Conservation (phyloP, 208 protist species). For the Tritrichomonas musculus region DNA sequence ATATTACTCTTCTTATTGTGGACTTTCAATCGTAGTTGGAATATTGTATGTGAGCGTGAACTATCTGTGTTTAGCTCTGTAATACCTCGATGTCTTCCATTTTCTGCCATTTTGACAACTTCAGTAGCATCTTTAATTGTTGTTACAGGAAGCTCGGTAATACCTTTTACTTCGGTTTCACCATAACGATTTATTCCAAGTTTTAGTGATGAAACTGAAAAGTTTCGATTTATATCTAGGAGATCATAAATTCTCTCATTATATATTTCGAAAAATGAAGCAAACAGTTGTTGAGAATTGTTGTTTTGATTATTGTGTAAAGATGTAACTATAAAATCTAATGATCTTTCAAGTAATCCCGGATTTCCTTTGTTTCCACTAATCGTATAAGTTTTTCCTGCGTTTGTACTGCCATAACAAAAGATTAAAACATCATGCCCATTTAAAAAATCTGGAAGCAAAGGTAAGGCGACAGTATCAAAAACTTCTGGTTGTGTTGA, state of each 20-base stretch:
- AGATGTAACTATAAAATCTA: not conserved
- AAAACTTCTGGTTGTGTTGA: not conserved
- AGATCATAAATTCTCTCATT: constrained; percentile 23
- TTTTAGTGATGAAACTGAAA: not conserved
- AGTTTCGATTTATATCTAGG: not conserved
- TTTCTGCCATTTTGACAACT: not conserved
- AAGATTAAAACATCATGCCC: not conserved
- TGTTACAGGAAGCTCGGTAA: not conserved
- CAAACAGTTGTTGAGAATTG: not conserved
- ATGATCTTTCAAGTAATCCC: not conserved
- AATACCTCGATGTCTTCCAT: not conserved
- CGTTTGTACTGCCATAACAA: constrained; percentile 4
- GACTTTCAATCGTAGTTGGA: not conserved
- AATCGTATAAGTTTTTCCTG: constrained; percentile 18
- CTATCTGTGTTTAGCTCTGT: constrained; percentile 1
- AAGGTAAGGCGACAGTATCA: not conserved
- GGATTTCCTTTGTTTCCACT: not conserved
- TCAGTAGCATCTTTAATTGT: not conserved
- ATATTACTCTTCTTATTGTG: no score
- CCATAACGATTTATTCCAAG: not conserved
- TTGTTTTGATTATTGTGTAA: not conserved
- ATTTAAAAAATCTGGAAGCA: not conserved
- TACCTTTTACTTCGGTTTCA: not conserved
- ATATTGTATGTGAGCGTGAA: constrained; percentile 28
- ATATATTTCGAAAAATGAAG: not conserved